phyloP scores from a whole-genome alignment of 2,329 filamentous ascomycete species.

The Blastomyces emzantsi region DNA sequence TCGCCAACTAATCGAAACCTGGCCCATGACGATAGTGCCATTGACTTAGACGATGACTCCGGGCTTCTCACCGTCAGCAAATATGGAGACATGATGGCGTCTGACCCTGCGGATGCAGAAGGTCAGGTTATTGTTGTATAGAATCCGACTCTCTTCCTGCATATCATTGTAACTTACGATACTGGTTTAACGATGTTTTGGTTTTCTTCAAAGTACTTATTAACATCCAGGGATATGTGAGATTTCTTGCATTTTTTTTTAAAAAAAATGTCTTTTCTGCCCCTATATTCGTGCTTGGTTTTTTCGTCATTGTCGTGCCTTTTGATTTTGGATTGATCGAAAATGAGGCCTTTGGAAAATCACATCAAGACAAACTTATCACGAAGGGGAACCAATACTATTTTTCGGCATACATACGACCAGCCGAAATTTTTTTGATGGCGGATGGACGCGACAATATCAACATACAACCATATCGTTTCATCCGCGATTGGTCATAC shows the following conservation, averaged over 20 bases:
- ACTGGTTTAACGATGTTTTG: not conserved
- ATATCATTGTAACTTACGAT: not conserved
- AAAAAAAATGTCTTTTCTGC: not conserved
- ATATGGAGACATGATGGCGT: constrained; percentile 39
- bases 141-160: constrained; percentile 10
- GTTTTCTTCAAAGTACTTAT: not conserved
- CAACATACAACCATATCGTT: not conserved
- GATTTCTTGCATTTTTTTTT: not conserved
- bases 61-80: constrained; percentile 36
- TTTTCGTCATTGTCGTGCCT: not conserved
- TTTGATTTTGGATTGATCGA: not conserved
- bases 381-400: not conserved
- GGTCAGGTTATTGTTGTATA: constrained; percentile 40
- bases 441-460: not conserved
- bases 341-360: not conserved
- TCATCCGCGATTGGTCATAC: not conserved
- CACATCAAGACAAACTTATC: not conserved
- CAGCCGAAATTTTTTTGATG: not conserved
- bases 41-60: constrained; percentile 51
- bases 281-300: not conserved
- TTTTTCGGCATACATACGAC: not conserved
- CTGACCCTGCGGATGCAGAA: constrained; percentile 38
- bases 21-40: constrained; percentile 62
- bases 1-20: not conserved
- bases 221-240: not conserved